A percentile compares a stretch with the other conserved stretches of the same genome.
Conservation (phyloP, 495 filamentous ascomycete species). For the Ramalina intermedia region DNA sequence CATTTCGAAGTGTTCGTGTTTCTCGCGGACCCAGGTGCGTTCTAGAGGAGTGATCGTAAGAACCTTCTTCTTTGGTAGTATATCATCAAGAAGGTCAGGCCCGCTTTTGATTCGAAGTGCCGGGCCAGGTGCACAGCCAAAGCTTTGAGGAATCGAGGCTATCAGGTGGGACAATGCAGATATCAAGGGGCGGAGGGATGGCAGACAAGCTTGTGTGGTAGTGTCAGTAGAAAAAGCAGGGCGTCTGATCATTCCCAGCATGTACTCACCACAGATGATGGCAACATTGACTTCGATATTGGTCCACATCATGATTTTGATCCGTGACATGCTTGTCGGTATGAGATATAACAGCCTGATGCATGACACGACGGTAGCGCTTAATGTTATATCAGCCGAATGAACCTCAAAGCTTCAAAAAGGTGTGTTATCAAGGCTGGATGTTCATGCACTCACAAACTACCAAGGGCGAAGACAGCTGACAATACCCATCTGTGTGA, state of each 20-base stretch:
- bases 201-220: conserved; percentile 3
- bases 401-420: too few species aligned
- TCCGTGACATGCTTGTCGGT: not conserved
- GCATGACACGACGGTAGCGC: conserved; percentile 3
- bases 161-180: too few species aligned
- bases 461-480: conserved; percentile 5
- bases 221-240: not conserved
- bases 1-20: not conserved
- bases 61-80: not conserved
- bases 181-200: not conserved
- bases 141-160: not conserved
- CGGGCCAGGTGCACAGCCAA: not conserved
- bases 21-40: not conserved
- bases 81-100: not conserved
- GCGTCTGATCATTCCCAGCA: not conserved
- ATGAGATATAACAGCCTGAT: conserved; percentile 1
- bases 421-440: too few species aligned
- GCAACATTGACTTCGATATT: conserved; percentile 1
- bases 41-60: not conserved
- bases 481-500: conserved; percentile 5
- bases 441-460: conserved; percentile 1
- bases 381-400: not conserved
- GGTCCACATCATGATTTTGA: not conserved
- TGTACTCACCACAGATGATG: conserved; percentile 7
- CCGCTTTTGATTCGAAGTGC: not conserved